Evolutionary conservation across 495 filamentous ascomycete genomes (phyloP).

Genomic region (Pyronema domesticum): DNA sequence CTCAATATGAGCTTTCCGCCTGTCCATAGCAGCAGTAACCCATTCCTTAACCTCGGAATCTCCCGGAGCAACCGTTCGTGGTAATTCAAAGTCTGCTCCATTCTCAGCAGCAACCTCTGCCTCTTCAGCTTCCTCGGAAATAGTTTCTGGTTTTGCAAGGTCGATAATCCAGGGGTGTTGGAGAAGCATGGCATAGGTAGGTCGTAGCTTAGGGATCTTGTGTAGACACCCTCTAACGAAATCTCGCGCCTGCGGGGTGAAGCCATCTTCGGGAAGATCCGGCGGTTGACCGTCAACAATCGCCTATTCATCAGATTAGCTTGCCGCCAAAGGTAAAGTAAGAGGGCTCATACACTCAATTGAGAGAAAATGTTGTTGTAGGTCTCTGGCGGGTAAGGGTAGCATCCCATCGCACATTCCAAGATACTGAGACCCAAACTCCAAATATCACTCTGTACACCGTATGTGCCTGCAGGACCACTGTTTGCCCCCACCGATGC

Average conservation of each 20-base stretch:
- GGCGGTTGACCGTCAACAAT: slow-evolving; percentile 95
- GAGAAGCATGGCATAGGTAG: slow-evolving; percentile 75
- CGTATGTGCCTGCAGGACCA: slow-evolving; percentile 54
- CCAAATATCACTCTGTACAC: slow-evolving; percentile 97
- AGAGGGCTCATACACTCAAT: slow-evolving; percentile 55
- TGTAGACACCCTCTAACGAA: slow-evolving; percentile 84
- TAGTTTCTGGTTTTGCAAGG: slow-evolving; percentile 66
- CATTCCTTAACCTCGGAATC: slow-evolving; percentile 71
- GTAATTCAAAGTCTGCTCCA: slow-evolving; percentile 29
- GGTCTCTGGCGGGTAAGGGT: slow-evolving; percentile 94
- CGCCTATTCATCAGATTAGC: slow-evolving; percentile 40
- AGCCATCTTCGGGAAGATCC: slow-evolving; percentile 57
- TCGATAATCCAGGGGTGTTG: slow-evolving; percentile 73
- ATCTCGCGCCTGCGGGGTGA: slow-evolving; percentile 60
- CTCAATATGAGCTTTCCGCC: slow-evolving; percentile 35
- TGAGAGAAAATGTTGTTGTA: slow-evolving; percentile 99
- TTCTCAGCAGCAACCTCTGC: slow-evolving; percentile 30
- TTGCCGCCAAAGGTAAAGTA: neutral
- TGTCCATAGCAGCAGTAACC: slow-evolving; percentile 56
- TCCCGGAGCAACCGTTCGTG: slow-evolving; percentile 23
- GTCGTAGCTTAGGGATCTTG: slow-evolving; percentile 77
- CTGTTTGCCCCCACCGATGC: slow-evolving; percentile 41
- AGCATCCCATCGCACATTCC: slow-evolving; percentile 87
- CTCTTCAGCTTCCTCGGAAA: slow-evolving; percentile 55
- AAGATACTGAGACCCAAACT: slow-evolving; percentile 86